A percentile compares a stretch with the other conserved stretches of the same genome.
These are phyloP conservation scores for Lachnellula willkommii DNA, from an alignment of 2,329 filamentous ascomycete species.

Conservation along the genomic window DNA sequence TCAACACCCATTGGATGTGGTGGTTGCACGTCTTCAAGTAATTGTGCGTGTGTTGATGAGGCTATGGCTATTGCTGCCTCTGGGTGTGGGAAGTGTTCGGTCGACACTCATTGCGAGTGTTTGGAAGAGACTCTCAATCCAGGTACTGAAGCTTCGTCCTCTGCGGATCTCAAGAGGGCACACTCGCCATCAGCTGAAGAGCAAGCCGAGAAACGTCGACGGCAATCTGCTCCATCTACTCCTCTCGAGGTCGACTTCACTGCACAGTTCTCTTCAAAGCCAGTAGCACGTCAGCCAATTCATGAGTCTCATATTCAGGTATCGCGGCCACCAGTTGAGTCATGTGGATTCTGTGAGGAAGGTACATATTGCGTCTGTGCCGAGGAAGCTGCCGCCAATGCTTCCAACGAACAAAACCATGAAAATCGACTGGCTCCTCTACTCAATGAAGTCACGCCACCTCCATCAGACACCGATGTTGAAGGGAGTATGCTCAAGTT, in stretches of 20 bases:
- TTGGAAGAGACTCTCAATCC: conserved; percentile 40
- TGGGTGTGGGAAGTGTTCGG: conserved; percentile 62
- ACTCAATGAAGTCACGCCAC: conserved; percentile 45
- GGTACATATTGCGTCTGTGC: conserved; percentile 80
- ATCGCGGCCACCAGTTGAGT: conserved; percentile 50
- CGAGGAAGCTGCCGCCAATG: conserved; percentile 43
- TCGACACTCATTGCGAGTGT: conserved; percentile 58
- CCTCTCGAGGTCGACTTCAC: conserved; percentile 72
- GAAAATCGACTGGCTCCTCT: conserved; percentile 38
- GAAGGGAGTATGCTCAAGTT: conserved; percentile 56
- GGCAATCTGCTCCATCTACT: conserved; percentile 39
- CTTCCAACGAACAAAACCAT: conserved; percentile 27
- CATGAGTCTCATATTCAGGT: conserved; percentile 19
- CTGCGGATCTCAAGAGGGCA: conserved; percentile 29
- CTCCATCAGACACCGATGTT: conserved; percentile 50
- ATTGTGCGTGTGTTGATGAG: conserved; percentile 56
- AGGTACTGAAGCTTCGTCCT: conserved; percentile 1
- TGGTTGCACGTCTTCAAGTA: conserved; percentile 47
- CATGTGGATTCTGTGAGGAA: conserved; percentile 77
- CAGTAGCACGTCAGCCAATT: conserved; percentile 19
- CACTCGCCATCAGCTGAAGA: conserved; percentile 24
- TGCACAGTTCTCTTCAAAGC: conserved; percentile 50
- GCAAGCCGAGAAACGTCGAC: conserved; percentile 49
- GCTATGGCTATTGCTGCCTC: conserved; percentile 48
- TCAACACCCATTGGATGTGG: conserved; percentile 43